Conservation (phyloP, 192 early-diverging fungal species). For the Rhizoclosmatium sp. region DNA sequence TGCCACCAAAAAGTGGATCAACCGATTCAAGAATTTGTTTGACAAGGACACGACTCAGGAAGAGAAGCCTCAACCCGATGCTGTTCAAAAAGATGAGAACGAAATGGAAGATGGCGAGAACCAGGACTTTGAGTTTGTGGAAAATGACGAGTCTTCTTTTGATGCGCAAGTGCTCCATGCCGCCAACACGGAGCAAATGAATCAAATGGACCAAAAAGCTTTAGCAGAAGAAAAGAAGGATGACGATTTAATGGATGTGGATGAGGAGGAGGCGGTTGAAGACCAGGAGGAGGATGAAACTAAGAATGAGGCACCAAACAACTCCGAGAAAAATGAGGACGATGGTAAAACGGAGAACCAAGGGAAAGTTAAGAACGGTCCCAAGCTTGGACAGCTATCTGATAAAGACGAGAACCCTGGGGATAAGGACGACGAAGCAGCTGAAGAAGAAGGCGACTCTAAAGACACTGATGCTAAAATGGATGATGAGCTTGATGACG, state of each 20-base stretch:
- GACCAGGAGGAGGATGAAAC: conserved; percentile 23
- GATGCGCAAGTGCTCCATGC: conserved; percentile 79
- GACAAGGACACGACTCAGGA: conserved; percentile 64
- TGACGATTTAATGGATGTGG: conserved; percentile 34
- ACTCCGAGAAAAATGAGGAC: not conserved
- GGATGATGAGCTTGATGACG: conserved; percentile 54
- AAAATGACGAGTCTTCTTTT: conserved; percentile 76
- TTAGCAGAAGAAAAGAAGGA: conserved; percentile 49
- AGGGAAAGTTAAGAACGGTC: conserved; percentile 11
- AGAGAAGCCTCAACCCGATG: conserved; percentile 52
- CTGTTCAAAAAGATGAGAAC: conserved; percentile 59
- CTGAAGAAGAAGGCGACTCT: conserved; percentile 64
- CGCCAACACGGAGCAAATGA: conserved; percentile 69
- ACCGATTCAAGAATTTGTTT: conserved; percentile 77
- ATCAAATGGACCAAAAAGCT: conserved; percentile 53
- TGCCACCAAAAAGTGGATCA: conserved; percentile 92
- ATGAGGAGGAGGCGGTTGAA: conserved; percentile 25
- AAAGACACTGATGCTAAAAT: conserved; percentile 19
- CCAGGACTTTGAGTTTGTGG: conserved; percentile 74
- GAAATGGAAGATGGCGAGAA: conserved; percentile 53
- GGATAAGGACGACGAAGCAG: conserved; percentile 58
- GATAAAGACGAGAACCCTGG: conserved; percentile 62
- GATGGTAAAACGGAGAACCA: conserved; percentile 40
- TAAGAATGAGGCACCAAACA: not conserved
- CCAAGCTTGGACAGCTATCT: conserved; percentile 16